Base-by-base conservation (phyloP, 495 filamentous ascomycete species). In the Elasticomyces elasticus region DNA sequence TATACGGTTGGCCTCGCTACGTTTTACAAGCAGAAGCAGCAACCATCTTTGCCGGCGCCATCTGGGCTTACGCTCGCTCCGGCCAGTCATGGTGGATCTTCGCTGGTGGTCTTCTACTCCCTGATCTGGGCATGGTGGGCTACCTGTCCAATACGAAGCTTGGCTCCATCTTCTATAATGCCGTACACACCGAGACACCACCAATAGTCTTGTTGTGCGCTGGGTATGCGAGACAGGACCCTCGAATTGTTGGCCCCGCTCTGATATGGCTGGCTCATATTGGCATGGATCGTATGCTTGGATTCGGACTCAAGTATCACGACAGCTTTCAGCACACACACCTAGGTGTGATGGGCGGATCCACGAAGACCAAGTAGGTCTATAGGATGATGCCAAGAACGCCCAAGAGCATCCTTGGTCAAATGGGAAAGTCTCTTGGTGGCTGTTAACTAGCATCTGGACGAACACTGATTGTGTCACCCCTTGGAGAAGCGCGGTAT, bases 171-270 rank as follows among this genome's bases (percentile, higher is more conserved):
- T 28, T 48, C 26, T 48, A 48, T 19, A 48, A 48, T 26, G 23
- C 45, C 2, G 45, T 48, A 26, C 45, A 48, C 23, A 48, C 45
- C 24, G 45, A 48, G 45, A 48, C 45, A 26, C 45, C 45, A 19
- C n/a, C 45, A 26, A 48, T 48, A 2, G 3, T 48, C 4, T 31
- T 48, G n/a, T 26, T 45, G 2, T 45, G 42, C 20, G 20, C 42
- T 4, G 42, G 42, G 3, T 24, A 23, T 7, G 42, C 42, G 19
- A 2, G 42, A 22, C 2, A 23, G 19, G 24, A 45, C 19, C 3
- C 42, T 7, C 4, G 19, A 3, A 7, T 45, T 2, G 15, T 12
- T 4, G 42, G 42, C 42, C 17, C 24, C 5, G 42, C 42, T 2
- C 15, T 45, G 3, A 19, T 45, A 1, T 45, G 42, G 42, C 15